Conservation (phyloP, 148 eudicot genomes). For the Cornus controversa region DNA sequence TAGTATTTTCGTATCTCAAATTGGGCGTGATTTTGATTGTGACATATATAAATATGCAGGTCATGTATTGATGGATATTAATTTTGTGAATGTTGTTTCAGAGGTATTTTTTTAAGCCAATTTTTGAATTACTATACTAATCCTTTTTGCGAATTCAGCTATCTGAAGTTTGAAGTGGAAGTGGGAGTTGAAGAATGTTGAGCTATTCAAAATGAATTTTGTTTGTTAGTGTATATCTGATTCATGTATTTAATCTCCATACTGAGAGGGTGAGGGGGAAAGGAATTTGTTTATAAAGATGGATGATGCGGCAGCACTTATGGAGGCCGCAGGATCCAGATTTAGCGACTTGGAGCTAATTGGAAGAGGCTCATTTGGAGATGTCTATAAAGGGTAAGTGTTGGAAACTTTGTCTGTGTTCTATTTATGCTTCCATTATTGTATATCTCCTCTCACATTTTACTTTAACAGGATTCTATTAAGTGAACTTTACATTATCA, state of each 20-base stretch:
- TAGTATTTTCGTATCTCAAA: conserved; percentile 8
- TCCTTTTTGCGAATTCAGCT: conserved; percentile 4
- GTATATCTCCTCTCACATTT: neutral
- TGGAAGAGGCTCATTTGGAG: conserved; percentile 97
- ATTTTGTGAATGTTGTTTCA: conserved; percentile 18
- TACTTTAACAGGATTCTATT: neutral
- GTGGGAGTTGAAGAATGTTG: conserved; percentile 31
- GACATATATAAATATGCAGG: conserved; percentile 4
- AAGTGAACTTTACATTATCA: neutral
- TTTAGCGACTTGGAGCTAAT: conserved; percentile 84
- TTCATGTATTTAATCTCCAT: conserved; percentile 2
- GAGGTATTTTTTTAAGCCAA: conserved; percentile 23
- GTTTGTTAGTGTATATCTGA: conserved; percentile 3
- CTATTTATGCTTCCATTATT: neutral
- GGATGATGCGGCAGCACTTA: conserved; percentile 69
- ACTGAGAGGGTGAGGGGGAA: conserved; percentile 12
- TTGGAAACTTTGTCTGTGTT: neutral
- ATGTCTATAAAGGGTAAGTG: conserved; percentile 90
- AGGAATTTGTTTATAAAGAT: conserved; percentile 24
- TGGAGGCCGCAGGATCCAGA: conserved; percentile 81
- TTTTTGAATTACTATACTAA: neutral
- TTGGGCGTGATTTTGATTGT: conserved; percentile 14
- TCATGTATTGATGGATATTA: neutral
- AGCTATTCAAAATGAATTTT: conserved; percentile 23
- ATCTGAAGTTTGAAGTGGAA: conserved; percentile 16